Evolutionary conservation across 345 rosid genomes (phyloP).

Genomic region (Hevea brasiliensis): DNA sequence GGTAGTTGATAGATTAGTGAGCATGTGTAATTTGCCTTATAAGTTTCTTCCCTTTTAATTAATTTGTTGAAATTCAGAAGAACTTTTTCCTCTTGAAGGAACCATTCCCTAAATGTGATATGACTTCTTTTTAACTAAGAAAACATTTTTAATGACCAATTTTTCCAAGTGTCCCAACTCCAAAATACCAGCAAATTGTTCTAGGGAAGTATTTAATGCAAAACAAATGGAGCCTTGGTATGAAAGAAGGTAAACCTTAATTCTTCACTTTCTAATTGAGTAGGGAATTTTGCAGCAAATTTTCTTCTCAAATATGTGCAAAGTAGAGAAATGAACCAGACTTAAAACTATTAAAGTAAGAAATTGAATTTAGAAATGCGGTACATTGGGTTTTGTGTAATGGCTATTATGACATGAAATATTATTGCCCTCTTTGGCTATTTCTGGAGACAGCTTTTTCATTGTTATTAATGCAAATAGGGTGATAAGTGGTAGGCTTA

Average conservation of each 20-base stretch:
- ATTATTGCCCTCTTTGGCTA: background rate
- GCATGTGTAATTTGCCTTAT: too few relatives aligned
- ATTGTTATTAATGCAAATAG: background rate
- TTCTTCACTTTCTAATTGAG: background rate
- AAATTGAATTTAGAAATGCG: background rate
- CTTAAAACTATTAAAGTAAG: background rate
- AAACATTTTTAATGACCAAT: too few relatives aligned
- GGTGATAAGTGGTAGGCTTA: background rate
- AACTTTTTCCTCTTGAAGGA: too few relatives aligned
- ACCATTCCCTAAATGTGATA: too few relatives aligned
- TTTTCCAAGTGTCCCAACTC: too few relatives aligned
- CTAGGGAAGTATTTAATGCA: too few relatives aligned
- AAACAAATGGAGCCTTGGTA: too few relatives aligned
- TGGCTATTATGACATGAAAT: background rate
- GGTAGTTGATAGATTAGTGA: too few relatives aligned
- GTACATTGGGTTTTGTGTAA: background rate
- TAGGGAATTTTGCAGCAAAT: slow-evolving; percentile 4
- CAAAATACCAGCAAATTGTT: too few relatives aligned
- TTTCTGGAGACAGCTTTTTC: background rate
- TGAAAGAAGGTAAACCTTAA: background rate
- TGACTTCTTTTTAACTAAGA: too few relatives aligned
- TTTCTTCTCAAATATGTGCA: background rate
- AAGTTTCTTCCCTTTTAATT: too few relatives aligned
- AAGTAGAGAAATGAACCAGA: background rate
- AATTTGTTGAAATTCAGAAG: too few relatives aligned